Evolutionary conservation across 768 basidiomycete genomes (phyloP).

Genomic region (Amanita molliuscula): DNA sequence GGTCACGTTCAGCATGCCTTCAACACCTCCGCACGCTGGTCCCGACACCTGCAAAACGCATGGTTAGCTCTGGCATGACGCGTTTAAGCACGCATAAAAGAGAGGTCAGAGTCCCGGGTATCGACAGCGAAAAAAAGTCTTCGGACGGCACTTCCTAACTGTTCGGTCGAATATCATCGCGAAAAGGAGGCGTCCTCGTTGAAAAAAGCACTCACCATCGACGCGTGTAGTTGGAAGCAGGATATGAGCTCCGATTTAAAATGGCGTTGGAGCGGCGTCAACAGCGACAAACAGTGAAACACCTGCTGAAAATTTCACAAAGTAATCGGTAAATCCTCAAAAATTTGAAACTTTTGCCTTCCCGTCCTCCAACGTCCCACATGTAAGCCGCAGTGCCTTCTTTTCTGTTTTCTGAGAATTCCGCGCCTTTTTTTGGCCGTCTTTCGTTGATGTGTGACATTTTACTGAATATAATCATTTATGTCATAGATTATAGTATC

Average conservation of each 20-base stretch:
- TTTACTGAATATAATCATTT: conserved; percentile 6
- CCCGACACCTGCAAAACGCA: too few species aligned
- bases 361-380: neutral
- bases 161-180: conserved; percentile 39
- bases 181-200: neutral
- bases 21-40: too few species aligned
- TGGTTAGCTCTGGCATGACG: neutral
- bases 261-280: neutral
- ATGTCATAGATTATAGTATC: neutral
- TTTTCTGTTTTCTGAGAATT: neutral
- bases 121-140: conserved; percentile 34
- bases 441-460: neutral
- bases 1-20: too few species aligned
- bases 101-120: conserved; percentile 43
- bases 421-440: neutral
- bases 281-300: conserved; percentile 5
- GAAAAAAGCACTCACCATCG: neutral
- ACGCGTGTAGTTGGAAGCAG: neutral
- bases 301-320: neutral
- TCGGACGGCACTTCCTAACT: conserved; percentile 56
- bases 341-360: neutral
- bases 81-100: conserved; percentile 9
- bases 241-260: neutral
- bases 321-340: conserved; percentile 2
- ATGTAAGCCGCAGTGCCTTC: conserved; percentile 2